These are phyloP conservation scores for Micractinium conductrix DNA, from an alignment of 139 green algal genomes.

Conservation along the genomic window DNA sequence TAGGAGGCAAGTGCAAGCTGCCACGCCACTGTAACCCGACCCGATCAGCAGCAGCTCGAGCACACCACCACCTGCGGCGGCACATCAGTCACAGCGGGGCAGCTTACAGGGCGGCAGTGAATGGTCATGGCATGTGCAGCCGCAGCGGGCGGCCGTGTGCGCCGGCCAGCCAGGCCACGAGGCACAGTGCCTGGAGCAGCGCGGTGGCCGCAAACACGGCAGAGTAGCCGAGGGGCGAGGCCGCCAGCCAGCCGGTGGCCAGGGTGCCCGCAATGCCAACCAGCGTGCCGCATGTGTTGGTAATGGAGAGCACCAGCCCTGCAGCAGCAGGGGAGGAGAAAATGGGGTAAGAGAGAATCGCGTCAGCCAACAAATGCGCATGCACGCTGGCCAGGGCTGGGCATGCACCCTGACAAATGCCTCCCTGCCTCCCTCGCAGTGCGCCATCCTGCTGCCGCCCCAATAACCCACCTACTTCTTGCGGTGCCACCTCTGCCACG, in stretches of 20 bases:
- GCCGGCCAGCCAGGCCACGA: slow-evolving; percentile 18
- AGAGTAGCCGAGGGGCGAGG: not conserved
- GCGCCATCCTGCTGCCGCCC: too few species aligned
- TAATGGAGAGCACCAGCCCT: slow-evolving; percentile 66
- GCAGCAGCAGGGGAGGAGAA: not conserved
- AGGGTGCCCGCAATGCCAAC: slow-evolving; percentile 75
- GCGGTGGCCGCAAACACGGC: slow-evolving; percentile 46
- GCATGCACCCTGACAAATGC: too few species aligned
- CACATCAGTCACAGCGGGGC: too few species aligned
- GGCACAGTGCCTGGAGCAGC: slow-evolving; percentile 3
- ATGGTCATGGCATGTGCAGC: too few species aligned
- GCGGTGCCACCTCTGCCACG: slow-evolving; percentile 65
- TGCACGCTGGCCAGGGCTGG: too few species aligned
- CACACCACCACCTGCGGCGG: too few species aligned
- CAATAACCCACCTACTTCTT: slow-evolving; percentile 44
- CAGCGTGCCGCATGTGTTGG: slow-evolving; percentile 71
- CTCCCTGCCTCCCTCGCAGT: too few species aligned
- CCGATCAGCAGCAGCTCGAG: too few species aligned
- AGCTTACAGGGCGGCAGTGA: too few species aligned
- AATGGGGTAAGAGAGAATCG: not conserved
- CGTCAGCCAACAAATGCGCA: not conserved
- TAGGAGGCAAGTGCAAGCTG: too few species aligned
- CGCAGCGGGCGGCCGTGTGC: not conserved
- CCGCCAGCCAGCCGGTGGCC: slow-evolving; percentile 57
- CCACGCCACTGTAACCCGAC: too few species aligned